phyloP scores from a whole-genome alignment of 2,329 filamentous ascomycete genomes.

The Escovopsis sp. region DNA sequence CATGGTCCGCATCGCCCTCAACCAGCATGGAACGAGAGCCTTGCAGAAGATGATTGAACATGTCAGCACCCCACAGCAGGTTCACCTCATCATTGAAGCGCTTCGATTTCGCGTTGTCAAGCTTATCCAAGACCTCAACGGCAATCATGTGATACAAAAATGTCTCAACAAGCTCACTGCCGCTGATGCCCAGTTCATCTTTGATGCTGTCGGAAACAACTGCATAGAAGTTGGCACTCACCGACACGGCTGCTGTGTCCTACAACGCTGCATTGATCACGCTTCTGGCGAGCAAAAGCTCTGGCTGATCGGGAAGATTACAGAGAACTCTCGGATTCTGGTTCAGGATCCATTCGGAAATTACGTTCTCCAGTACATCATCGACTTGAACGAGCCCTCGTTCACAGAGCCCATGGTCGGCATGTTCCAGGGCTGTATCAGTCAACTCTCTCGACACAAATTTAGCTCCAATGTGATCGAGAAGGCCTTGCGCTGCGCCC shows the following conservation, averaged over 20 bases:
- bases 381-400: conserved; percentile 74
- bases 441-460: conserved; percentile 74
- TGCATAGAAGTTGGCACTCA: conserved; percentile 91
- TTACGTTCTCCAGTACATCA: conserved; percentile 97
- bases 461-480: conserved; percentile 99
- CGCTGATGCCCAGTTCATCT: conserved; percentile 86
- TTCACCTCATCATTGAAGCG: conserved; percentile 74
- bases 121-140: conserved; percentile 92
- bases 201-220: conserved; percentile 76
- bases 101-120: conserved; percentile 76
- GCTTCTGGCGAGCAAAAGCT: conserved; percentile 80
- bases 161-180: conserved; percentile 87
- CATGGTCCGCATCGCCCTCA: conserved; percentile 85
- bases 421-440: conserved; percentile 63
- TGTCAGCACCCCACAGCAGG: conserved; percentile 73
- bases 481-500: conserved; percentile 80
- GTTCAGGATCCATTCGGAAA: conserved; percentile 97
- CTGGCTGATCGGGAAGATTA: conserved; percentile 76
- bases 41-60: conserved; percentile 99
- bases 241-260: conserved; percentile 91
- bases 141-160: conserved; percentile 98
- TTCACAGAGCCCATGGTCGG: conserved; percentile 83
- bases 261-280: conserved; percentile 97
- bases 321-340: conserved; percentile 69
- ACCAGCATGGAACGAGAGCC: conserved; percentile 92